A percentile compares a stretch with the other conserved stretches of the same genome.
Evolutionary conservation across 352 stramenopile species (phyloP).

Genomic region (Phytophthora podocarpi): DNA sequence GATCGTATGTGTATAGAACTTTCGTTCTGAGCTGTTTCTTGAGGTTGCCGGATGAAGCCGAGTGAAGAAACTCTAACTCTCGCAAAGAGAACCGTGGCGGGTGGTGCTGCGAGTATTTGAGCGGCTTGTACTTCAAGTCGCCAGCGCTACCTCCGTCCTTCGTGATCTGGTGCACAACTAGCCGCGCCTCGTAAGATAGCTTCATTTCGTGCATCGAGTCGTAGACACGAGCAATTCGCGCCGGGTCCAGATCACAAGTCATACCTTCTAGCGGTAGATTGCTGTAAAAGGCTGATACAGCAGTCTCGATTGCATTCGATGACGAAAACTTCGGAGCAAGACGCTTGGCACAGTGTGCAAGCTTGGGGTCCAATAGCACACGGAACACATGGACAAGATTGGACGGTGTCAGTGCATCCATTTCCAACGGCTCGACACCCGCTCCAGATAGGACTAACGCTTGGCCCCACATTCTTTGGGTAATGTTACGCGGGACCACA

Average conservation of each 20-base stretch:
- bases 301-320: conserved; percentile 43
- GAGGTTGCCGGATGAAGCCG: conserved; percentile 26
- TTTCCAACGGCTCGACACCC: conserved; percentile 47
- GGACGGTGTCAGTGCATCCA: conserved; percentile 43
- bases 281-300: conserved; percentile 65
- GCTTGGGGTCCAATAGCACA: conserved; percentile 38
- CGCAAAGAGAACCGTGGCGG: conserved; percentile 56
- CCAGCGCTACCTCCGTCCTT: conserved; percentile 30
- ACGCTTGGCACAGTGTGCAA: conserved; percentile 43
- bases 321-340: conserved; percentile 50
- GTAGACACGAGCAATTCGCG: conserved; percentile 70
- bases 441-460: conserved; percentile 50
- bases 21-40: conserved; percentile 32
- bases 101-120: conserved; percentile 67
- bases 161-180: conserved; percentile 60
- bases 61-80: conserved; percentile 36
- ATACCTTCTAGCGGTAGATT: conserved; percentile 69
- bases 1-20: conserved; percentile 39
- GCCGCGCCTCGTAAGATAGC: conserved; percentile 71
- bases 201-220: conserved; percentile 67
- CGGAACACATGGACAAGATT: conserved; percentile 54
- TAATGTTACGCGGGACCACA: conserved; percentile 51
- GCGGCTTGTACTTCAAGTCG: conserved; percentile 77
- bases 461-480: conserved; percentile 59
- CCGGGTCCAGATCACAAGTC: conserved; percentile 73